Evolutionary conservation across 1,284 basidiomycete species (phyloP), one percentile per base, ranked within the genome.

Genomic region (Athelia psychrophila): DNA sequence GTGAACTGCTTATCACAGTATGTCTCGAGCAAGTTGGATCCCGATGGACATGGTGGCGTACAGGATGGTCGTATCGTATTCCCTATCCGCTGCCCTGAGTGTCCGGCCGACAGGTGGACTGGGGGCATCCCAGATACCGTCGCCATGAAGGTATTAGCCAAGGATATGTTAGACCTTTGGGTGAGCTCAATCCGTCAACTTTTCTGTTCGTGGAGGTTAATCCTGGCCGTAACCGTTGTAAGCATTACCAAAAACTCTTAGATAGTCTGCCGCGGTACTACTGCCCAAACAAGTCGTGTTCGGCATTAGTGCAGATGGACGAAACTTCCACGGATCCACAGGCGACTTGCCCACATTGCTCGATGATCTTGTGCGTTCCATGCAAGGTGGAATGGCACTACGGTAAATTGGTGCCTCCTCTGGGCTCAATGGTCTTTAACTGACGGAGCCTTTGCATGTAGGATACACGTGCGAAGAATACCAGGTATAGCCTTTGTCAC

Each of bases 1-100:
- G 59, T 70, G 16, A 64, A 59, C 2, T 75, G 72, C 49, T 55
- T 75, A 10, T 57, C 59, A 19, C 56, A 54, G 2, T 73, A 75
- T 54, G 71, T 75, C 48, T 58, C 59, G 40, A 66, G 56, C 44
- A 73, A 72, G 54, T 53, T 75, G 3, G 70, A 71, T 53, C 70
- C 71, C 1, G 64, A 69, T 19, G 71, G 63, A 6, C 60, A 57
- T 10, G 67, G 69, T 1, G 54, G 48, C 18, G 66, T 60, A 8
- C 66, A 57, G 50, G 55, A 60, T 2, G 60, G 60, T 42, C 54
- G 59, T 3, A 55, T 66, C 10, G 70, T 73, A 1, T 75, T 75
- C 48, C 73, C 73, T 1, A 69, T 75, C 35, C 58, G 61, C 16
- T 75, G 73, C 52, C 73, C 73, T 1, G 73, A 71, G 52, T 75